Percentiles rank a stretch among this genome's conserved stretches.
Conservation (phyloP, 768 basidiomycete genomes). For the Paxillus involutus region DNA sequence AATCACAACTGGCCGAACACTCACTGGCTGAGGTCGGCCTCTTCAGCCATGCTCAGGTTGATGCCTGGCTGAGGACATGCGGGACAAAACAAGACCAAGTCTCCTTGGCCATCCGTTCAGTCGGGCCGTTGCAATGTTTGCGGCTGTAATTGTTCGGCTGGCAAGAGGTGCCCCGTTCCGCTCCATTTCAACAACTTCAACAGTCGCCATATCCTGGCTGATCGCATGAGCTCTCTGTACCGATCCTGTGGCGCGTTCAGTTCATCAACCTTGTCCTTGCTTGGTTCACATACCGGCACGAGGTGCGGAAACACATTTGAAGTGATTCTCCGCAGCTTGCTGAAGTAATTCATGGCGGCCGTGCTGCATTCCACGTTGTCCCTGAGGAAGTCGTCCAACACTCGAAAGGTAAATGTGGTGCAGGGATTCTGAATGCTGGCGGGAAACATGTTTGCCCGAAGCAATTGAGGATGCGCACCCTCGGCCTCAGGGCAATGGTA, state of each 20-base stretch:
- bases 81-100: constrained; percentile 17
- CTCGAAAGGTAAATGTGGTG: constrained; percentile 11
- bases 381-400: constrained; percentile 16
- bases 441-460: too few species aligned
- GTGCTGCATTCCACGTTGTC: constrained; percentile 22
- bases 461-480: too few species aligned
- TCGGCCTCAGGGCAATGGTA: too few species aligned
- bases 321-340: neutral
- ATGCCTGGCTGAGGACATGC: constrained; percentile 25
- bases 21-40: constrained; percentile 17
- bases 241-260: constrained; percentile 3
- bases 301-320: constrained; percentile 1
- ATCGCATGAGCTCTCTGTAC: constrained; percentile 16
- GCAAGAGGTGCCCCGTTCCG: neutral
- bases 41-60: too few species aligned
- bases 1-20: too few species aligned
- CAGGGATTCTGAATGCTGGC: too few species aligned
- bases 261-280: neutral
- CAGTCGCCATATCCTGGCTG: constrained; percentile 14
- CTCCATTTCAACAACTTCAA: constrained; percentile 21
- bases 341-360: neutral
- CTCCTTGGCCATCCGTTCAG: too few species aligned
- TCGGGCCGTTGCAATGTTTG: neutral
- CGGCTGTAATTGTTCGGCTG: too few species aligned
- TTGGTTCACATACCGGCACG: neutral